Percentiles rank a stretch among this genome's conserved stretches.
These are phyloP conservation scores for Rhodotorula sp. DNA, from an alignment of 1,284 basidiomycete species.

Conservation along the genomic window DNA sequence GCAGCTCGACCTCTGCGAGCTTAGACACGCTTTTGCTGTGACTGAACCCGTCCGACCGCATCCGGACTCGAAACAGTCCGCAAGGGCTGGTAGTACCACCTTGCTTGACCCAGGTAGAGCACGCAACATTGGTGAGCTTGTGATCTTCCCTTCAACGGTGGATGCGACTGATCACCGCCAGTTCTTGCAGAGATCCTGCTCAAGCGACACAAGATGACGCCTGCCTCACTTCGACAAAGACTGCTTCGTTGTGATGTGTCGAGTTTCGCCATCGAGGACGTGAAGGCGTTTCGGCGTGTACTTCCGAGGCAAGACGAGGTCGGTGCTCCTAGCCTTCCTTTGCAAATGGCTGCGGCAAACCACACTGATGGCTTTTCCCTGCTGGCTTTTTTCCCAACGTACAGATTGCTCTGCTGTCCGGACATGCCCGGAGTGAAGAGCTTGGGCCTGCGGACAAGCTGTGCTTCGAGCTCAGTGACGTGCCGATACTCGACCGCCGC, in stretches of 20 bases:
- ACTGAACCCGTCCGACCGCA: slow-evolving; percentile 16
- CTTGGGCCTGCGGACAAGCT: slow-evolving; percentile 72
- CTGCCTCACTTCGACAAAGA: background rate
- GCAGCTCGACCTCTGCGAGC: slow-evolving; percentile 63
- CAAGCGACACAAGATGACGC: background rate
- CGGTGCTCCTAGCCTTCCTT: slow-evolving; percentile 3
- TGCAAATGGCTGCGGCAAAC: background rate
- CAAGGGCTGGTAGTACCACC: too few relatives aligned
- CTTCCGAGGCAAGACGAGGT: slow-evolving; percentile 77
- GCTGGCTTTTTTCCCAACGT: background rate
- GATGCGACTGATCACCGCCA: background rate
- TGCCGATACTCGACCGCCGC: slow-evolving; percentile 71
- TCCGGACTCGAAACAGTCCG: too few relatives aligned
- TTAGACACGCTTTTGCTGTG: slow-evolving; percentile 56
- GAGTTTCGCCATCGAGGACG: slow-evolving; percentile 65
- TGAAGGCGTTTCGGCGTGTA: slow-evolving; percentile 69
- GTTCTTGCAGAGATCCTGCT: background rate
- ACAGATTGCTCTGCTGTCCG: slow-evolving; percentile 64
- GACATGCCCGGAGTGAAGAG: slow-evolving; percentile 54
- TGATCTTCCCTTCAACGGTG: background rate
- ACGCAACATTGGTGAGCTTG: too few relatives aligned
- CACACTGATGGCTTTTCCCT: background rate
- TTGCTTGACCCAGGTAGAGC: too few relatives aligned
- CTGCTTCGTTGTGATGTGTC: slow-evolving; percentile 31
- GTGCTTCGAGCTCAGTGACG: slow-evolving; percentile 65